These are phyloP conservation scores for Sarcodon aspratus DNA, from an alignment of 768 basidiomycete genomes.

Conservation along the genomic window DNA sequence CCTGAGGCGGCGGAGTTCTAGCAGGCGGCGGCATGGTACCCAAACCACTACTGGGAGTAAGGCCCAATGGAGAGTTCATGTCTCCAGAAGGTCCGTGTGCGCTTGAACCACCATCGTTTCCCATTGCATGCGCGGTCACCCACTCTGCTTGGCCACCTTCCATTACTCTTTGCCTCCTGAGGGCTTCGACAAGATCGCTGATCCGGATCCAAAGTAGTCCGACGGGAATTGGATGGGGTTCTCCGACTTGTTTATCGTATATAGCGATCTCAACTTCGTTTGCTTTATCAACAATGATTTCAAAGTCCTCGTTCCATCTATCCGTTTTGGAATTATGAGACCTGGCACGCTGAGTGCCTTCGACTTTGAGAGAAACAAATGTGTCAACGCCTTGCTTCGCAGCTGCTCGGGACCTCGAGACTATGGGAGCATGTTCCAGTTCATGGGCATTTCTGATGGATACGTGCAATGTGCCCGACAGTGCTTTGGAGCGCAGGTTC, in stretches of 20 bases:
- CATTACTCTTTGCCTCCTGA: conserved; percentile 84
- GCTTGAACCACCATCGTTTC: conserved; percentile 38
- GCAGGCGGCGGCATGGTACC: conserved; percentile 6
- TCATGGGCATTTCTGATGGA: conserved; percentile 87
- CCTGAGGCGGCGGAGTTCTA: conserved; percentile 18
- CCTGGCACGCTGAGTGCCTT: conserved; percentile 86
- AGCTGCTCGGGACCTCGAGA: conserved; percentile 56
- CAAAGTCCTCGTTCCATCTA: conserved; percentile 96
- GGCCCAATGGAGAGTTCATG: conserved; percentile 27
- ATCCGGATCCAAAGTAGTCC: conserved; percentile 93
- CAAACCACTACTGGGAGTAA: conserved; percentile 10
- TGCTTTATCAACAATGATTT: conserved; percentile 93
- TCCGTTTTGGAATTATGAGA: conserved; percentile 92
- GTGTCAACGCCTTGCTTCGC: conserved; percentile 78
- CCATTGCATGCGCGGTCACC: conserved; percentile 92
- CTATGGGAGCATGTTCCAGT: conserved; percentile 85
- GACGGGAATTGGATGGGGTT: conserved; percentile 76
- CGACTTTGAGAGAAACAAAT: conserved; percentile 88
- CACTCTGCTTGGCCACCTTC: conserved; percentile 85
- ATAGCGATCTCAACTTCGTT: conserved; percentile 97
- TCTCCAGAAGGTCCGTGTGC: conserved; percentile 38
- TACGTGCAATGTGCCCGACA: conserved; percentile 87
- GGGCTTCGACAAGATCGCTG: conserved; percentile 86
- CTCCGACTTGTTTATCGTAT: conserved; percentile 83
- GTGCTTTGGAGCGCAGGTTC: conserved; percentile 83